Percentiles rank a stretch among this genome's conserved stretches.
phyloP scores from a whole-genome alignment of 805 yeast species.

The Priceomyces castillae region DNA sequence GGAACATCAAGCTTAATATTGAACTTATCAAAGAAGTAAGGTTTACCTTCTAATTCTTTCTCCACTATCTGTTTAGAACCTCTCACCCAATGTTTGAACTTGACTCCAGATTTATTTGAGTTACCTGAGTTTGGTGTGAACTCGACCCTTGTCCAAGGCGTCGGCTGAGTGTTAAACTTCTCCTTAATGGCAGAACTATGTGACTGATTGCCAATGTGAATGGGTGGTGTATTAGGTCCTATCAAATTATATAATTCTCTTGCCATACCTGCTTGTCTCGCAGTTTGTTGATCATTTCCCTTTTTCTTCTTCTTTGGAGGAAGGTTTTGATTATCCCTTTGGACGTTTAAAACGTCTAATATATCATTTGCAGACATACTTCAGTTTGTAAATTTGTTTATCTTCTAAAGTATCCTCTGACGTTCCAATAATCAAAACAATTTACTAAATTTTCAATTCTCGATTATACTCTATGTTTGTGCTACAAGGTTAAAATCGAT shows the following conservation, averaged over 20 bases:
- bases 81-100: constrained; percentile 81
- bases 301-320: constrained; percentile 44
- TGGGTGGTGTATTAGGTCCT: constrained; percentile 92
- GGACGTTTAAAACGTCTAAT: constrained; percentile 73
- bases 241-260: constrained; percentile 84
- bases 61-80: constrained; percentile 54
- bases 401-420: not conserved
- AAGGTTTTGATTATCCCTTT: constrained; percentile 41
- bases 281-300: constrained; percentile 15
- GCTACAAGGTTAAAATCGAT: not conserved
- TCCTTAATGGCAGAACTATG: constrained; percentile 62
- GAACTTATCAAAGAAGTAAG: constrained; percentile 72
- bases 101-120: constrained; percentile 38
- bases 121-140: constrained; percentile 54
- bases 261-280: constrained; percentile 66
- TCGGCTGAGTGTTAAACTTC: constrained; percentile 60
- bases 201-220: constrained; percentile 24
- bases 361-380: constrained; percentile 51
- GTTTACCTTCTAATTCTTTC: constrained; percentile 25
- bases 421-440: not conserved
- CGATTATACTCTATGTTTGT: constrained; percentile 1
- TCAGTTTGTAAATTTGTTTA: not conserved
- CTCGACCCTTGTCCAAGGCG: constrained; percentile 76
- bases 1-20: constrained; percentile 72
- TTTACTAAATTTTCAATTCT: constrained; percentile 1